Evolutionary conservation across 257 asterid species (phyloP).

Genomic region (Pogostemon cablin): DNA sequence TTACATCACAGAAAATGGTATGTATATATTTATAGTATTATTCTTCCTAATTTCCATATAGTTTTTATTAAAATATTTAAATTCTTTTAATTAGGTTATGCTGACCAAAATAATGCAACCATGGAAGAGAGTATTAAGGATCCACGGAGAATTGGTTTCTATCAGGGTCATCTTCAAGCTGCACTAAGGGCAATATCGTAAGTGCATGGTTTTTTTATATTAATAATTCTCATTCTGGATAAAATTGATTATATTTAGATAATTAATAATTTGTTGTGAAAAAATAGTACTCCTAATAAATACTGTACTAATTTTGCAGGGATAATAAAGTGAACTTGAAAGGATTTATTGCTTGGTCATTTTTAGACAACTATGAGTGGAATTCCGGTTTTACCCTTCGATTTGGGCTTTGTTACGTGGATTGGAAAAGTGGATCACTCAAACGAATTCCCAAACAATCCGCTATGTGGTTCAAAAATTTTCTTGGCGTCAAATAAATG

Average conservation of each 20-base stretch:
- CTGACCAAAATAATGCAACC: conserved; percentile 22
- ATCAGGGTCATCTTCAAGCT: conserved; percentile 40
- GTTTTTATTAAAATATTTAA: neutral
- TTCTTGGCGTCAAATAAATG: conserved; percentile 9
- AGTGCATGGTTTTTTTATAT: neutral
- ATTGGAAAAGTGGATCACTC: conserved; percentile 36
- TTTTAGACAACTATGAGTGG: conserved; percentile 53
- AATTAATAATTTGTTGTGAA: too few species aligned
- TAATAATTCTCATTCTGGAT: neutral
- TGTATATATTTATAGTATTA: neutral
- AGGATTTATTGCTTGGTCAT: conserved; percentile 56
- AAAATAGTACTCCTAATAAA: neutral
- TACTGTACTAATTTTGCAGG: conserved; percentile 26
- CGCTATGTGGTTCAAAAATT: conserved; percentile 32
- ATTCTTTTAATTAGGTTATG: conserved; percentile 27
- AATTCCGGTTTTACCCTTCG: conserved; percentile 42
- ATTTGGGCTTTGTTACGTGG: conserved; percentile 46
- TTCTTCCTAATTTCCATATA: neutral
- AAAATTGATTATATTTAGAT: too few species aligned
- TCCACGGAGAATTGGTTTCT: conserved; percentile 36
- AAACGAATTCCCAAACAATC: conserved; percentile 43
- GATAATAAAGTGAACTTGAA: conserved; percentile 42
- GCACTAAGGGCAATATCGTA: conserved; percentile 40
- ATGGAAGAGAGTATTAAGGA: conserved; percentile 25
- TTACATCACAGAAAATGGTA: conserved; percentile 53